phyloP scores from a whole-genome alignment of 495 filamentous ascomycete genomes.

The Tirmania nivea region DNA sequence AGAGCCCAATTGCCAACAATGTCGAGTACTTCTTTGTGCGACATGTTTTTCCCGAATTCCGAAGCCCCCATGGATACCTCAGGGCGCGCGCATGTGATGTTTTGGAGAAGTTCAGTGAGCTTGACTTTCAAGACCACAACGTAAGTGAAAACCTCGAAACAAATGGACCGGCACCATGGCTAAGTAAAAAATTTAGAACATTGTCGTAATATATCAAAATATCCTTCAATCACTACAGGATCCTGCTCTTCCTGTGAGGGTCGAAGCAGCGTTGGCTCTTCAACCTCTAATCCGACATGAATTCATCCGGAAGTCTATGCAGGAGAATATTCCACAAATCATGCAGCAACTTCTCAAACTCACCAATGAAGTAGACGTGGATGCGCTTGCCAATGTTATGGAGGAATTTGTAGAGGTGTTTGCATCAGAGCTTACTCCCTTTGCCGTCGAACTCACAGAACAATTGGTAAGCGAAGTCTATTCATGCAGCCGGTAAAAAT shows the following conservation, averaged over 20 bases:
- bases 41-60: slow-evolving; percentile 95
- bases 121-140: slow-evolving; percentile 85
- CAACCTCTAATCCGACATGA: slow-evolving; percentile 93
- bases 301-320: slow-evolving; percentile 79
- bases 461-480: slow-evolving; percentile 32
- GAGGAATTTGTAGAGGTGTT: slow-evolving; percentile 99
- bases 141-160: neutral
- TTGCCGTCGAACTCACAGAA: slow-evolving; percentile 92
- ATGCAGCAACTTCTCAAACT: slow-evolving; percentile 97
- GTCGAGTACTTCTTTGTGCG: slow-evolving; percentile 98
- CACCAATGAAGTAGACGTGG: slow-evolving; percentile 41
- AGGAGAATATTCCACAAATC: slow-evolving; percentile 95
- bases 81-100: slow-evolving; percentile 90
- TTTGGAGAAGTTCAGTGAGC: slow-evolving; percentile 87
- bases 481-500: no score
- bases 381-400: slow-evolving; percentile 31
- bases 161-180: no score
- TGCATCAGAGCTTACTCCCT: slow-evolving; percentile 81
- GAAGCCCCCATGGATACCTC: slow-evolving; percentile 78
- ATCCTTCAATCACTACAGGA: slow-evolving; percentile 96
- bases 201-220: slow-evolving; percentile 86
- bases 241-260: slow-evolving; percentile 68
- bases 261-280: slow-evolving; percentile 81
- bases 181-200: slow-evolving; percentile 29
- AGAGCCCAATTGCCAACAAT: slow-evolving; percentile 89